Percentiles rank a stretch among this genome's conserved stretches.
Conservation (phyloP, 306 rosid species). For the Cyamopsis tetragonoloba region DNA sequence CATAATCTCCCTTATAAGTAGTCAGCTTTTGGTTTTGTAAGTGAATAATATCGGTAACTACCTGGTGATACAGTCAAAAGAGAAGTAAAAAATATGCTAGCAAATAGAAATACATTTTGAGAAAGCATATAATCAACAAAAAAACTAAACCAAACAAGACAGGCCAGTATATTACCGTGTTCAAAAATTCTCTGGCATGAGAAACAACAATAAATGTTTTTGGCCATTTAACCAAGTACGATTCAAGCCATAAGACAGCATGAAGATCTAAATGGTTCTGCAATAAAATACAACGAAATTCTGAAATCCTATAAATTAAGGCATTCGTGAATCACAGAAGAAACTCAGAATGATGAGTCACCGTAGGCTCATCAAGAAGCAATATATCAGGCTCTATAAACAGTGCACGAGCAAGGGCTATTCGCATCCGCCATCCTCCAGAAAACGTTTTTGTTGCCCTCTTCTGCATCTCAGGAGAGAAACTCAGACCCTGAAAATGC, state of each 20-base stretch:
- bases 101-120: constrained; percentile 2
- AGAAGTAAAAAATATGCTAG: constrained; percentile 1
- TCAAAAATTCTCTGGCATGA: constrained; percentile 97
- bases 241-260: constrained; percentile 95
- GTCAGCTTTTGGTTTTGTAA: constrained; percentile 77
- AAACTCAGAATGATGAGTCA: constrained; percentile 29
- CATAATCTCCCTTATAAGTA: constrained; percentile 80
- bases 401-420: constrained; percentile 98
- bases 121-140: constrained; percentile 3
- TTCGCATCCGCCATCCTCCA: constrained; percentile 99
- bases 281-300: constrained; percentile 20
- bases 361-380: constrained; percentile 98
- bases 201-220: constrained; percentile 95
- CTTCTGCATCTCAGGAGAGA: constrained; percentile 87
- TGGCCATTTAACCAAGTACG: constrained; percentile 93
- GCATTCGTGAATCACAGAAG: constrained; percentile 12
- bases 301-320: constrained; percentile 1
- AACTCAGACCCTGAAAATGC: constrained; percentile 83
- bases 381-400: constrained; percentile 90
- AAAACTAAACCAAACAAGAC: constrained; percentile 2
- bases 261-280: constrained; percentile 99
- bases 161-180: constrained; percentile 58
- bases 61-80: constrained; percentile 48
- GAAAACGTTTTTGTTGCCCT: constrained; percentile 88
- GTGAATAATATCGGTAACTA: constrained; percentile 88